Evolutionary conservation across 257 asterid species (phyloP).

Genomic region (Ajuga chamaepitys): DNA sequence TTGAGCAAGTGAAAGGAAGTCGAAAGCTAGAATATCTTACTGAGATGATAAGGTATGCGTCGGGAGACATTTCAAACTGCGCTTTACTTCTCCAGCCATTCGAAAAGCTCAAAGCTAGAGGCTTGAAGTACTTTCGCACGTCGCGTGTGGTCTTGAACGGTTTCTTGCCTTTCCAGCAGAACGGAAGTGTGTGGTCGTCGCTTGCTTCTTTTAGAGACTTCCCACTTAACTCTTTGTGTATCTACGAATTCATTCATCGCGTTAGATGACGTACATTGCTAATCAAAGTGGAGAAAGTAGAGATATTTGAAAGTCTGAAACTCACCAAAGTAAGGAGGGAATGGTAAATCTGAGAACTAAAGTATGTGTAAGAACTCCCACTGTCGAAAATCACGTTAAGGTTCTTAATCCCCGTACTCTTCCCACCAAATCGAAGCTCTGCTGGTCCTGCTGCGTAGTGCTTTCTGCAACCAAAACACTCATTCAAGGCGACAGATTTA

Average conservation of each 20-base stretch:
- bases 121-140: conserved; percentile 74
- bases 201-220: conserved; percentile 62
- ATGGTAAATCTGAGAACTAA: conserved; percentile 61
- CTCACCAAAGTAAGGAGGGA: conserved; percentile 63
- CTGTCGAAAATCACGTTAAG: conserved; percentile 83
- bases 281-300: not conserved
- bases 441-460: conserved; percentile 81
- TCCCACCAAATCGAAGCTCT: conserved; percentile 73
- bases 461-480: conserved; percentile 40
- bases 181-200: conserved; percentile 71
- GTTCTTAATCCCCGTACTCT: conserved; percentile 60
- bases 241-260: conserved; percentile 24
- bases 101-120: conserved; percentile 58
- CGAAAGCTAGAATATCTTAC: conserved; percentile 29
- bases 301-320: no score
- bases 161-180: conserved; percentile 85
- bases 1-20: not conserved
- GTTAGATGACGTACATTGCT: not conserved
- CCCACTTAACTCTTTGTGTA: conserved; percentile 56
- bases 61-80: conserved; percentile 75
- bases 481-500: no score
- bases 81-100: conserved; percentile 67
- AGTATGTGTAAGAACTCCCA: conserved; percentile 91
- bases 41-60: conserved; percentile 78
- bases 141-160: conserved; percentile 66